phyloP scores from a whole-genome alignment of 2,329 filamentous ascomycete genomes.

The Calonectria pseudoturangicola region DNA sequence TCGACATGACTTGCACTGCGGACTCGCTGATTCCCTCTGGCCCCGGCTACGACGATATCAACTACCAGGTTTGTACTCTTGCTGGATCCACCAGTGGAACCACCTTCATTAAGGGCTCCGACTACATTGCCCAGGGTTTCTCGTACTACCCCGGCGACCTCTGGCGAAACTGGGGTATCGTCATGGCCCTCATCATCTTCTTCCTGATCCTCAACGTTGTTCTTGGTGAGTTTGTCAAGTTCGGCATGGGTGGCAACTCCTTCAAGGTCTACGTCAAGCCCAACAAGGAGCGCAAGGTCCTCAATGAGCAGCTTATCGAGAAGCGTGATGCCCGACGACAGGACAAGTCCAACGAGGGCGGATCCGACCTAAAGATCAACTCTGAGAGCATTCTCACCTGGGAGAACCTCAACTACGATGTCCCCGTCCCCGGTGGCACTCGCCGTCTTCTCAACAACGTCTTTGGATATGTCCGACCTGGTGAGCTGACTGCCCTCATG shows the following conservation, averaged over 20 bases:
- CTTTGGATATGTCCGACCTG: constrained; percentile 84
- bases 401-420: constrained; percentile 88
- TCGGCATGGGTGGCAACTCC: constrained; percentile 86
- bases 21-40: constrained; percentile 83
- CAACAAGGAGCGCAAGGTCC: constrained; percentile 77
- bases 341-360: constrained; percentile 66
- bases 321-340: constrained; percentile 75
- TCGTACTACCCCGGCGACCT: constrained; percentile 79
- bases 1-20: constrained; percentile 81
- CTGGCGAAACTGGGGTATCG: constrained; percentile 91
- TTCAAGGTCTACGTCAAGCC: constrained; percentile 86
- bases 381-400: constrained; percentile 86
- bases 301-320: constrained; percentile 77
- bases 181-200: constrained; percentile 82
- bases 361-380: constrained; percentile 72
- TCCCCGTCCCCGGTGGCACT: constrained; percentile 74
- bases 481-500: constrained; percentile 87
- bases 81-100: constrained; percentile 82
- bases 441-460: constrained; percentile 74
- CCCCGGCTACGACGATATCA: constrained; percentile 80
- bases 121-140: constrained; percentile 82
- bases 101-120: constrained; percentile 76
- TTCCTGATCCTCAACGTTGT: constrained; percentile 86
- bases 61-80: constrained; percentile 88
- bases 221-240: constrained; percentile 86